These are phyloP conservation scores for Pichia cabralensis DNA, from an alignment of 805 yeast species.

Conservation along the genomic window DNA sequence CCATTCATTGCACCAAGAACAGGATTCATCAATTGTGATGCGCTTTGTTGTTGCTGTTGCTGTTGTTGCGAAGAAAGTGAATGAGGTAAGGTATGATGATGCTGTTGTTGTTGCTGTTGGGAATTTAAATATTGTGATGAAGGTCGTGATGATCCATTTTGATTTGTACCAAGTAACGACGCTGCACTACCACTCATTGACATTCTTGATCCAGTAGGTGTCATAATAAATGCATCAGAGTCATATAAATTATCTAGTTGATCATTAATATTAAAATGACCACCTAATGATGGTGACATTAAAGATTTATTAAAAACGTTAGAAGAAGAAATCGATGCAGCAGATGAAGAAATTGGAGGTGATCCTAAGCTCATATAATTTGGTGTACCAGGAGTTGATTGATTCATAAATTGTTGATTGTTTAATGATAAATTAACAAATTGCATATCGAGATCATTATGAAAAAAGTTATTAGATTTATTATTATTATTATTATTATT, in stretches of 20 bases:
- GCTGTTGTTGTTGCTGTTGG: neutral
- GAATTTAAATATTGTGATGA: conserved; percentile 3
- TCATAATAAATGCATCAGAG: neutral
- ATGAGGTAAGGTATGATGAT: too few relatives aligned
- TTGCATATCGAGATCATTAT: conserved; percentile 15
- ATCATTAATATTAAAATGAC: conserved; percentile 1
- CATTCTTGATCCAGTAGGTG: conserved; percentile 5
- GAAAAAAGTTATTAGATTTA: conserved; percentile 7
- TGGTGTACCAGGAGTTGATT: conserved; percentile 2
- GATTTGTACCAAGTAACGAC: conserved; percentile 1
- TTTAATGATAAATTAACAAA: conserved; percentile 12
- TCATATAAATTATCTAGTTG: conserved; percentile 5
- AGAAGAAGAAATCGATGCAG: conserved; percentile 8
- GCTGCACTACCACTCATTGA: conserved; percentile 1
- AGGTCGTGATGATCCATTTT: conserved; percentile 1
- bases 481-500: conserved; percentile 1
- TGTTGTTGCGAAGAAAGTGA: too few relatives aligned
- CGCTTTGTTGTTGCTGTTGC: neutral
- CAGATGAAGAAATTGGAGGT: conserved; percentile 8
- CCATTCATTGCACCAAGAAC: conserved; percentile 6
- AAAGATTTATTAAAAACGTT: too few relatives aligned
- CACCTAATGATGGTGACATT: too few relatives aligned
- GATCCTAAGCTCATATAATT: neutral
- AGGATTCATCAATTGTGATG: conserved; percentile 3
- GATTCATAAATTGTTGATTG: conserved; percentile 6